Conservation (phyloP, 306 rosid genomes). For the Psophocarpus tetragonolobus region DNA sequence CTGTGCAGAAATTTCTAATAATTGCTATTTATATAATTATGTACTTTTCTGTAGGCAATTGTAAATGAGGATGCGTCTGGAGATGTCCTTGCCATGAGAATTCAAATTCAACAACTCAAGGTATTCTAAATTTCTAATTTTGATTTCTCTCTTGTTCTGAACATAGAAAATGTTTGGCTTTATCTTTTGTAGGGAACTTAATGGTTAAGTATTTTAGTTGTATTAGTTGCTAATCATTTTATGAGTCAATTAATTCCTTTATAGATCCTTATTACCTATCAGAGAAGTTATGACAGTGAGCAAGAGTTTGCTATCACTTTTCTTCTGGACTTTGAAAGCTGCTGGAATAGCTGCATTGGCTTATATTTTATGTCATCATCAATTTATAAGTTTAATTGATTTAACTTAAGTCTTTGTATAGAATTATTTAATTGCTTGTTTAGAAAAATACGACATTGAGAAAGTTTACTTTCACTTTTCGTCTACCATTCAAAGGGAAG, state of each 20-base stretch:
- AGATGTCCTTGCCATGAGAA: slow-evolving; percentile 92
- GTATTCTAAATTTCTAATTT: slow-evolving; percentile 47
- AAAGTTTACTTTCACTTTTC: background rate
- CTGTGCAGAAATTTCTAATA: slow-evolving; percentile 9
- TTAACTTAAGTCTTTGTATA: background rate
- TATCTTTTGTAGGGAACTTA: background rate
- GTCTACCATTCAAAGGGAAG: background rate
- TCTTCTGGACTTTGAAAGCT: slow-evolving; percentile 11
- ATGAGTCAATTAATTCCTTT: background rate
- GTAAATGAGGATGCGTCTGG: slow-evolving; percentile 96
- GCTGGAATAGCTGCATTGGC: background rate
- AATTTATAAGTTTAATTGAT: background rate
- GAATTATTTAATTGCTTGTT: background rate
- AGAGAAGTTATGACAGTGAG: background rate
- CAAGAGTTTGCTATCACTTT: slow-evolving; percentile 13
- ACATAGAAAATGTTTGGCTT: background rate
- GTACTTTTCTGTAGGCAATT: slow-evolving; percentile 66
- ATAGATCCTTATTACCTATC: background rate
- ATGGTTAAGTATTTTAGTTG: slow-evolving; percentile 16
- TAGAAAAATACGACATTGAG: background rate
- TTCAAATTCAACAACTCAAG: slow-evolving; percentile 98
- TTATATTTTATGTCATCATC: slow-evolving; percentile 5
- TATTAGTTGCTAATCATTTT: background rate
- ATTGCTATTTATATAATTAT: background rate
- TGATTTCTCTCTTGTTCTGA: slow-evolving; percentile 18